These are phyloP conservation scores for Amesomyces nigricolor DNA, from an alignment of 2,329 filamentous ascomycete species.

Conservation along the genomic window DNA sequence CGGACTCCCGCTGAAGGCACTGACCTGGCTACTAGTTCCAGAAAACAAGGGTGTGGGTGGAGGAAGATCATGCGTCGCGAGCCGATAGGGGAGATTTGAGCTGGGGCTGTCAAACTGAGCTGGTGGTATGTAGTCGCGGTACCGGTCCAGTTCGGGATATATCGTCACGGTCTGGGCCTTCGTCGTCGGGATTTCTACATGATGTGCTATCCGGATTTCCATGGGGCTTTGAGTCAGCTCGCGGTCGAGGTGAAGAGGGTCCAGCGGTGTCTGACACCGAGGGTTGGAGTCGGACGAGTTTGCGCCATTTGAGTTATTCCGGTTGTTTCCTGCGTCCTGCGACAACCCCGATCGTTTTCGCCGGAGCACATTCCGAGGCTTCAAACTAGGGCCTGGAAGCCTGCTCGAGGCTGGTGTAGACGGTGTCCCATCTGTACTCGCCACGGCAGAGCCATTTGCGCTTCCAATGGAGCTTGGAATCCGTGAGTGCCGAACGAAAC, in stretches of 20 bases:
- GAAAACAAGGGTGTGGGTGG: slow-evolving; percentile 62
- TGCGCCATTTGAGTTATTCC: slow-evolving; percentile 34
- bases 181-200: slow-evolving; percentile 37
- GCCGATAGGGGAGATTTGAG: slow-evolving; percentile 47
- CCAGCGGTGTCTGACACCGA: slow-evolving; percentile 34
- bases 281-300: slow-evolving; percentile 37
- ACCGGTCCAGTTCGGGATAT: slow-evolving; percentile 58
- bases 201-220: slow-evolving; percentile 39
- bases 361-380: slow-evolving; percentile 41
- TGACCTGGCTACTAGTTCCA: slow-evolving; percentile 49
- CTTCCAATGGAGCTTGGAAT: slow-evolving; percentile 38
- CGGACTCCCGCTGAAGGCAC: slow-evolving; percentile 62
- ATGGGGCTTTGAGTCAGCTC: slow-evolving; percentile 40
- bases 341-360: slow-evolving; percentile 46
- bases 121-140: slow-evolving; percentile 43
- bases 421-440: slow-evolving; percentile 30
- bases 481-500: slow-evolving; percentile 39
- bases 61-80: slow-evolving; percentile 61
- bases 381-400: slow-evolving; percentile 28
- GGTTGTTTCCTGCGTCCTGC: slow-evolving; percentile 33
- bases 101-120: slow-evolving; percentile 32
- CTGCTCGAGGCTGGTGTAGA: slow-evolving; percentile 33
- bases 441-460: slow-evolving; percentile 29
- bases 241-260: slow-evolving; percentile 38
- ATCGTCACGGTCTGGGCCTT: slow-evolving; percentile 41